These are phyloP conservation scores for Cucumis hystrix DNA, from an alignment of 306 rosid species.

Conservation along the genomic window DNA sequence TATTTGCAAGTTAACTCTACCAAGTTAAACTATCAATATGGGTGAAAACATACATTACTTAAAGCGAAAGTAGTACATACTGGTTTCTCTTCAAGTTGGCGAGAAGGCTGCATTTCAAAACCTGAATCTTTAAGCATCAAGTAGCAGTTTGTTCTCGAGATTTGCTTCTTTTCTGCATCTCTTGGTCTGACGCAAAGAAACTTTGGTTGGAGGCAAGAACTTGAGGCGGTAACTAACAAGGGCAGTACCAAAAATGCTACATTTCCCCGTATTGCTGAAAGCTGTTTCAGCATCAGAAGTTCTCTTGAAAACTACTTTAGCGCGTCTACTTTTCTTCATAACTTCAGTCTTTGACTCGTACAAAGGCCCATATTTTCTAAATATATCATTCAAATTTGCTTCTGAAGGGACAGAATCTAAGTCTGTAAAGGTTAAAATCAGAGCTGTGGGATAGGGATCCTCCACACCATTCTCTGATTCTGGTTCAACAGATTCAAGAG, in stretches of 20 bases:
- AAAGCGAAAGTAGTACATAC: neutral
- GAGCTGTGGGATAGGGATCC: conserved; percentile 38
- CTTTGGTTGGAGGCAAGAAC: conserved; percentile 28
- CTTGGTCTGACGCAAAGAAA: conserved; percentile 14
- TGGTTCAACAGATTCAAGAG: conserved; percentile 8
- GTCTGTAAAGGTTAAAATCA: conserved; percentile 52
- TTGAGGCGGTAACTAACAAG: conserved; percentile 71
- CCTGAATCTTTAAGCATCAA: conserved; percentile 13
- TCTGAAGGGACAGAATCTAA: conserved; percentile 47
- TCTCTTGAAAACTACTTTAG: conserved; percentile 53
- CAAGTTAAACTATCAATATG: neutral
- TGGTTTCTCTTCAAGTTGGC: neutral
- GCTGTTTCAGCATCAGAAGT: conserved; percentile 58
- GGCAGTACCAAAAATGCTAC: conserved; percentile 68
- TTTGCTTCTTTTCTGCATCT: conserved; percentile 16
- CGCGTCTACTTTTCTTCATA: conserved; percentile 44
- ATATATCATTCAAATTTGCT: conserved; percentile 43
- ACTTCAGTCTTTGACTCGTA: conserved; percentile 55
- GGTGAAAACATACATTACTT: neutral
- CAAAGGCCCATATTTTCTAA: conserved; percentile 41
- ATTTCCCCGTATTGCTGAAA: conserved; percentile 79
- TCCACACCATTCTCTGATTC: conserved; percentile 18
- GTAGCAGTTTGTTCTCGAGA: conserved; percentile 13
- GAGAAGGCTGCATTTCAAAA: neutral
- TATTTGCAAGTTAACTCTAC: conserved; percentile 14